Base-by-base conservation (phyloP, 441 rosid species). In the Codiaeum variegatum region DNA sequence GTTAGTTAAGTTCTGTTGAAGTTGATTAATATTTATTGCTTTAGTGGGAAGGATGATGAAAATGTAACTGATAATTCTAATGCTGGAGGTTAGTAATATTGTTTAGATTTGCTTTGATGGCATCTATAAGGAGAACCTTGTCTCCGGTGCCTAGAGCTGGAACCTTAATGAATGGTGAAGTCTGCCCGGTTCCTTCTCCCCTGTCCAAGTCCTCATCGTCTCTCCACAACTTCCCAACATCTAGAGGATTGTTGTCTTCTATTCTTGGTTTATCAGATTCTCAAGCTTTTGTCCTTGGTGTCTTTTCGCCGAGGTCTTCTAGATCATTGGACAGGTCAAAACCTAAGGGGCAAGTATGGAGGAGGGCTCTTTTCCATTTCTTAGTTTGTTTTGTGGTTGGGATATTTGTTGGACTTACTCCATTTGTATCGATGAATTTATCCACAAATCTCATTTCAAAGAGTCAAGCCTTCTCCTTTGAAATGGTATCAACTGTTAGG, bases 111-210 rank as follows among this genome's bases (percentile, higher is more conserved):
- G 51, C 73, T 32, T 55, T 56, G 21, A 87, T 87, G 93, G 86
- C 91, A 64, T 87, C 91, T 62, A 81, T 89, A 67, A 83, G 90
- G 79, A 83, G 91, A 78, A 72, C 89, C 40, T 63, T 81, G 76
- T 85, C 90, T 63, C 90, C 94, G 0, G 81, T 89, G 46, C 86
- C 90, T 64, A 75, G 86, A 67, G 81, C 82, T 5, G 90, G 89
- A 62, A 66, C 77, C 59, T 71, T 73, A 26, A 42, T 72, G 64
- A 85, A 73, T 69, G 88, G 87, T 18, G 94, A 87, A 73, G 88
- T 83, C 66, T 77, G 79, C 73, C 79, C 78, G 7, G 86, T 76
- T 66, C 82, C 94, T 78, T 89, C 90, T 67, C 89, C 91, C 18
- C 71, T 89, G 72, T 86, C 94, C 9, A 87, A 83, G 76, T 81